Percentiles rank a stretch among this genome's conserved stretches.
Conservation (phyloP, 2,329 filamentous ascomycete genomes). For the Xylariomycetidae sp. region DNA sequence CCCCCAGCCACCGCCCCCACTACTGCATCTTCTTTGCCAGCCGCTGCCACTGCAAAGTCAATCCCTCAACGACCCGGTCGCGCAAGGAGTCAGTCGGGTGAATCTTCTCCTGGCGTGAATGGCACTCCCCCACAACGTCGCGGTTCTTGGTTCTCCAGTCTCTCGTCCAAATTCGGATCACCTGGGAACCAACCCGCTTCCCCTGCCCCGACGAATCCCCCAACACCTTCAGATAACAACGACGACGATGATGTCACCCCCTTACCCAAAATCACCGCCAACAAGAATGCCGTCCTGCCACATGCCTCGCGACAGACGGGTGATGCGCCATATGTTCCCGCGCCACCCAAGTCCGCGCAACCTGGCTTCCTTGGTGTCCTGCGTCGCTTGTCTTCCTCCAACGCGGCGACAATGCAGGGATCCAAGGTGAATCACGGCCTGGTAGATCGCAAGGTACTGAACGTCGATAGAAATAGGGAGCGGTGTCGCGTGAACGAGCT, state of each 20-base stretch:
- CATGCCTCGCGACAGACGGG: constrained; percentile 53
- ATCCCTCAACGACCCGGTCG: constrained; percentile 28
- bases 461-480: constrained; percentile 75
- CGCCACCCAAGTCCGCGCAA: constrained; percentile 64
- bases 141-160: constrained; percentile 87
- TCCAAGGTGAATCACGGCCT: constrained; percentile 58
- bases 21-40: constrained; percentile 10
- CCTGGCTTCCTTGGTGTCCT: constrained; percentile 78
- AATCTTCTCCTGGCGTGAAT: constrained; percentile 21
- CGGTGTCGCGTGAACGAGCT: constrained; percentile 76
- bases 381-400: constrained; percentile 72
- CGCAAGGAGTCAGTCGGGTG: constrained; percentile 27
- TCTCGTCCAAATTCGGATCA: constrained; percentile 82
- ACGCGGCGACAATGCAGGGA: constrained; percentile 42
- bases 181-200: constrained; percentile 26
- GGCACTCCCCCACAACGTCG: constrained; percentile 45
- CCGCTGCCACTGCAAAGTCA: constrained; percentile 18
- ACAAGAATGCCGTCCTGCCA: constrained; percentile 56
- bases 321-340: constrained; percentile 65
- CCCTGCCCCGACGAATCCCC: constrained; percentile 23
- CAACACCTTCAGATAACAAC: constrained; percentile 26
- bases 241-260: constrained; percentile 34
- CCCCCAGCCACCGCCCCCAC: constrained; percentile 12
- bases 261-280: constrained; percentile 44
- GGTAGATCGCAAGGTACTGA: constrained; percentile 77